Conservation (phyloP, 805 yeast genomes). For the Kluyveromyces lactis region DNA sequence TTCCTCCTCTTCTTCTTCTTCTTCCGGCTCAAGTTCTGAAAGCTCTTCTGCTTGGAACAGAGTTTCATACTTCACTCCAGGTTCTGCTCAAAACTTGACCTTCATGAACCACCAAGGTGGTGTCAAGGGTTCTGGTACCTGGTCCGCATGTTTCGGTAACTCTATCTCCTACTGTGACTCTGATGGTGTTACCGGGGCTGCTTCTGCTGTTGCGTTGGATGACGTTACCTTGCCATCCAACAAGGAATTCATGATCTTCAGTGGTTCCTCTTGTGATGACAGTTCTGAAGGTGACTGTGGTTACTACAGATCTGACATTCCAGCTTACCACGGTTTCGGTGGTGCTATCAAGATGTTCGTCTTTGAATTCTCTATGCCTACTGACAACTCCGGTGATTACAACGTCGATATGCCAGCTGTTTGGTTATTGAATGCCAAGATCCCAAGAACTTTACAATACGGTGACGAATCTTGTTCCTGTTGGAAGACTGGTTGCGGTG, state of each 20-base stretch:
- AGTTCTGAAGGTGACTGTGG: conserved; percentile 56
- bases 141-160: conserved; percentile 84
- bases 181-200: conserved; percentile 69
- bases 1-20: conserved; percentile 25
- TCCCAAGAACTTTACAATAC: conserved; percentile 94
- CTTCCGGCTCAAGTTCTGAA: conserved; percentile 32
- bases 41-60: conserved; percentile 59
- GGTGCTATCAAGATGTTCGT: conserved; percentile 81
- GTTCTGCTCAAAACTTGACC: conserved; percentile 59
- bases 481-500: conserved; percentile 98
- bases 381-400: conserved; percentile 40
- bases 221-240: conserved; percentile 66
- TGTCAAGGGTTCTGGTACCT: conserved; percentile 73
- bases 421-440: conserved; percentile 91
- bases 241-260: conserved; percentile 75
- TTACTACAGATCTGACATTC: conserved; percentile 73
- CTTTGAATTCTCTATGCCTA: conserved; percentile 92
- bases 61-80: conserved; percentile 66
- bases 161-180: conserved; percentile 78
- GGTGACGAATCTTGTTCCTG: conserved; percentile 83
- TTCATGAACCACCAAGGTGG: conserved; percentile 91
- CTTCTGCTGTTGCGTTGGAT: conserved; percentile 56
- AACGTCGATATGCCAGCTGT: conserved; percentile 97
- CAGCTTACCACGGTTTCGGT: conserved; percentile 91
- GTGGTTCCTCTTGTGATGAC: conserved; percentile 53